Evolutionary conservation across 305 asterid genomes (phyloP).

Genomic region (Vinca major): DNA sequence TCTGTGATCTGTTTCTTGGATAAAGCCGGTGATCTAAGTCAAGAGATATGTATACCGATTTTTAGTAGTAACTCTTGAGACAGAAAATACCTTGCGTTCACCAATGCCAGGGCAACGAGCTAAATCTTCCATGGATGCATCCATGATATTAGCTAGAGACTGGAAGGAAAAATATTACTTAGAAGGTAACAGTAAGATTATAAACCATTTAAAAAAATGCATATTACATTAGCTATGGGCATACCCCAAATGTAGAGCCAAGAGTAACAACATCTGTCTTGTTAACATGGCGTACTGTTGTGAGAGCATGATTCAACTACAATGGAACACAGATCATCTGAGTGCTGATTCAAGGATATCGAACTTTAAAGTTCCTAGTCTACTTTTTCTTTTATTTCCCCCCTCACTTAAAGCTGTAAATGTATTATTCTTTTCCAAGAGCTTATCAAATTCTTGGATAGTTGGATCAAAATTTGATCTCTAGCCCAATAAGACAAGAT

Average conservation of each 20-base stretch:
- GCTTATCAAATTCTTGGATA: neutral
- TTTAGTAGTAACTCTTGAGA: neutral
- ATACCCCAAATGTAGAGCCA: slow-evolving; percentile 95
- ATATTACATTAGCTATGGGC: slow-evolving; percentile 16
- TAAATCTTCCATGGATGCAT: slow-evolving; percentile 95
- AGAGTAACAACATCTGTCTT: slow-evolving; percentile 97
- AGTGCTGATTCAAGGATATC: slow-evolving; percentile 6
- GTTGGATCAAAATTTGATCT: neutral
- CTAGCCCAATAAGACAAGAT: slow-evolving; percentile 7
- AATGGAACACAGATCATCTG: slow-evolving; percentile 12
- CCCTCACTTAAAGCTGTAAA: neutral
- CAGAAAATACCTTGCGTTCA: slow-evolving; percentile 68
- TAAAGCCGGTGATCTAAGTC: neutral
- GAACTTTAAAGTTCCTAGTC: neutral
- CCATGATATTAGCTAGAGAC: slow-evolving; percentile 88
- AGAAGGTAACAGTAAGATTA: neutral
- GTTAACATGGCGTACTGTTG: slow-evolving; percentile 82
- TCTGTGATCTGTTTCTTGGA: neutral
- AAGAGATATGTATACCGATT: neutral
- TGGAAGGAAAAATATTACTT: slow-evolving; percentile 20
- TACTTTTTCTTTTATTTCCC: neutral
- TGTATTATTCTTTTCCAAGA: neutral
- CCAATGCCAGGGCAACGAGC: slow-evolving; percentile 99
- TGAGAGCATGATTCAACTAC: slow-evolving; percentile 75
- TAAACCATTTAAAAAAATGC: neutral